Evolutionary conservation across 2,329 filamentous ascomycete genomes (phyloP), one percentile per base, ranked within the genome.

Genomic region (Hypomyces perniciosus): DNA sequence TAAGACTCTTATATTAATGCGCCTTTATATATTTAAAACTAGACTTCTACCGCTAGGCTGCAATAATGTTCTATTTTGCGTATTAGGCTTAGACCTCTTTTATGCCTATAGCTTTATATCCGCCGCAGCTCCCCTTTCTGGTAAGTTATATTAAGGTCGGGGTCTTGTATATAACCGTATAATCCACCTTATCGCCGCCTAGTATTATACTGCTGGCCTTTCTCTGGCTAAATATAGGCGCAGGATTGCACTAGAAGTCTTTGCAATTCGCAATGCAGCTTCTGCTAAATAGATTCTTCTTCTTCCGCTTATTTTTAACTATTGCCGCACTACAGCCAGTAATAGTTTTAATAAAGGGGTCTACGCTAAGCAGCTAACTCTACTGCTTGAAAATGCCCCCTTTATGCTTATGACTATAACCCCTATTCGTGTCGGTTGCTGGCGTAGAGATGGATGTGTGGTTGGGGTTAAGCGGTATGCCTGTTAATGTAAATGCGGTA

Each of bases 181-280:
- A 99, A 70, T 96, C 90, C 43, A 99, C 81, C 37, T 78, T 73
- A 61, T 87, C 79, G 2, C 93, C 92, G 10, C 84, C 88, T 6
- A 99, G 71, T 65, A 90, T 72, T 0, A 87, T 90, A 40, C 78
- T 77, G 9, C 91, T 91, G 46, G 81, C 85, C 61, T 88, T 83
- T 52, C 86, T 79, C 60, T 78, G 81, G 8, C 86, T 83, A 65
- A 96, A 92, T 13, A 95, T 68, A 0, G 92, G 87, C 2, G 88
- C 85, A 2, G 88, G 83, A 65, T 97, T 93, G 62, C 88, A 92
- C 90, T 91, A 97, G 67, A 99, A 99, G 68, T 99, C 93, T 58
- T 82, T 86, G 70, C 93, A 99, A 65, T 99, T 99, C 53, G 84
- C 80, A n/a, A 95, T 61, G 37, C 90, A 77, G 6, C 93, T 95